phyloP scores from a whole-genome alignment of 805 yeast species.

The Wickerhamiella kazuoi region DNA sequence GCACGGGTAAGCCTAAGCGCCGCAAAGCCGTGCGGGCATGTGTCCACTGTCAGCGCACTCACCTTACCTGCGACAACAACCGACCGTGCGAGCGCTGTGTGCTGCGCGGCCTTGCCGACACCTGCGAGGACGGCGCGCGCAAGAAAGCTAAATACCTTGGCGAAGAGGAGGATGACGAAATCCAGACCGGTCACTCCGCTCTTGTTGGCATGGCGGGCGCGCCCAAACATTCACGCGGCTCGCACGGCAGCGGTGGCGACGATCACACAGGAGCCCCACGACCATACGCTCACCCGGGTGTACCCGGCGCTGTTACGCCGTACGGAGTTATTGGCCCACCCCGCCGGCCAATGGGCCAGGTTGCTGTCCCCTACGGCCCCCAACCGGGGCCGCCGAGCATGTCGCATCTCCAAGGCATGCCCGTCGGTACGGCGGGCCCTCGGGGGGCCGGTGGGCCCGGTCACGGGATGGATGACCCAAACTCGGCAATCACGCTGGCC shows the following conservation, averaged over 20 bases:
- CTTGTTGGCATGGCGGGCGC: background rate
- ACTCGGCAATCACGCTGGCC: background rate
- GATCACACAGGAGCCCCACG: too few species aligned
- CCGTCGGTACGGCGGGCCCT: background rate
- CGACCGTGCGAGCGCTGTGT: slow-evolving; percentile 75
- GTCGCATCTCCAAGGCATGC: background rate
- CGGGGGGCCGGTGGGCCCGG: background rate
- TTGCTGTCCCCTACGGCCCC: background rate
- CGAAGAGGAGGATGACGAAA: slow-evolving; percentile 24
- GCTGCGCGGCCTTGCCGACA: slow-evolving; percentile 41
- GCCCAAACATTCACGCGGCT: background rate
- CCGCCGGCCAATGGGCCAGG: background rate
- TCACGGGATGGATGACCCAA: background rate
- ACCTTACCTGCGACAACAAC: slow-evolving; percentile 73
- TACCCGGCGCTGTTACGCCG: background rate
- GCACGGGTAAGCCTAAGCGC: slow-evolving; percentile 27
- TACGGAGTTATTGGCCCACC: too few species aligned
- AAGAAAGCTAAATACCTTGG: slow-evolving; percentile 67
- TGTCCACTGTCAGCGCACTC: slow-evolving; percentile 76
- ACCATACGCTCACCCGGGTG: background rate
- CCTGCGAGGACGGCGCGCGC: slow-evolving; percentile 82
- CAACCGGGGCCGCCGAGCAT: background rate
- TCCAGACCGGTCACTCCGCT: background rate
- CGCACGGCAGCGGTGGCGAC: background rate
- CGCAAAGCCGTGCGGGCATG: slow-evolving; percentile 78